Evolutionary conservation across 306 rosid species (phyloP), one percentile per base, ranked within the genome.

Genomic region (Cicer arietinum): DNA sequence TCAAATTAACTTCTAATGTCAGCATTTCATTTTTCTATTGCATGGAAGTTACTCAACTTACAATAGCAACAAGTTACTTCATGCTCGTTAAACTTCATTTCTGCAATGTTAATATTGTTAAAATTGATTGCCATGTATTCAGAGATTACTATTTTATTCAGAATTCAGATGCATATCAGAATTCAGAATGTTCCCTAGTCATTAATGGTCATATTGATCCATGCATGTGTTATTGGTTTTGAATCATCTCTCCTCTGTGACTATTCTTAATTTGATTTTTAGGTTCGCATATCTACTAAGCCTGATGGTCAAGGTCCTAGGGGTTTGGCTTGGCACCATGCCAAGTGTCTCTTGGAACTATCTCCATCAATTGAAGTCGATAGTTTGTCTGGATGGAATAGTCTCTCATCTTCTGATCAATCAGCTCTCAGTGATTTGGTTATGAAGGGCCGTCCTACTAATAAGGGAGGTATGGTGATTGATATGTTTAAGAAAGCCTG

Each of bases 311-410:
- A 87, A 78, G 96, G 96, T 80, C 72, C 99, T 68, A 94, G 72
- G 83, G 76, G 95, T 41, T 80, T 91, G 87, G 79, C 86, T 70
- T 94, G 99, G 99, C 87, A 92, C 85, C 99, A 94, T 84, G 96
- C 92, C 69, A 94, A 85, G 54, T 94, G 99, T 80, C 86, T 86
- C 79, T 6, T 94, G 84, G 95, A 87, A 75, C 67, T 57, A 42
- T 92, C 88, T 17, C 96, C 95, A 52, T 84, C 93, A 69, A 80
- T 86, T 44, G 72, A 88, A 73, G 80, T 91, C 17, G 90, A 88
- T 78, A 92, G 89, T 89, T 77, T 94, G 76, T 46, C 93, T 64
- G 97, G 99, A 76, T 94, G 97, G 99, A 80, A 80, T 67, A 81
- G 42, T 83, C 90, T 94, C 80, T 82, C 97, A 48, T 59, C 77